These are phyloP conservation scores for Aspergillus sojae DNA, from an alignment of 2,329 filamentous ascomycete species.

Conservation along the genomic window DNA sequence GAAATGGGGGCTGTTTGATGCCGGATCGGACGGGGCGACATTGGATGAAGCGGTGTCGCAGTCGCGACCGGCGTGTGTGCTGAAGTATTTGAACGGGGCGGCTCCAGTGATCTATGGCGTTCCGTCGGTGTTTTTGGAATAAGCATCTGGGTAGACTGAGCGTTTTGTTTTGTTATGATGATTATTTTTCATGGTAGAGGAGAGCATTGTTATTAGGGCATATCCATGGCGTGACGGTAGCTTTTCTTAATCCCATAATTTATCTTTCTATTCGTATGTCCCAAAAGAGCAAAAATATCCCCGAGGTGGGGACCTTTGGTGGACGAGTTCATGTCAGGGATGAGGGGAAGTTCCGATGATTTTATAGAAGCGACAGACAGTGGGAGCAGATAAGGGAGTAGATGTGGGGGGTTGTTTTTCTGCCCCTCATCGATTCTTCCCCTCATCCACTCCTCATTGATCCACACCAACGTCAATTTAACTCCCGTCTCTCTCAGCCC, in stretches of 20 bases:
- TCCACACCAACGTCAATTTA: neutral
- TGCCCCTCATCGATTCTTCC: neutral
- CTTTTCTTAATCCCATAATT: neutral
- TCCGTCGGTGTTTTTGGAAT: constrained; percentile 72
- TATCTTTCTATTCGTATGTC: neutral
- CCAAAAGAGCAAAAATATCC: constrained; percentile 16
- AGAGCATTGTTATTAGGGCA: constrained; percentile 5
- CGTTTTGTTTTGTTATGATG: neutral
- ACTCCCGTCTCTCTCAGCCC: neutral
- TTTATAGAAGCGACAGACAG: neutral
- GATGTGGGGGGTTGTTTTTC: neutral
- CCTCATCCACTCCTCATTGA: neutral
- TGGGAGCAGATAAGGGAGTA: neutral
- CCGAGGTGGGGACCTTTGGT: constrained; percentile 3
- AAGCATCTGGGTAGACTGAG: constrained; percentile 1
- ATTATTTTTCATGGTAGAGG: neutral
- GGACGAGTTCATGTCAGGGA: neutral
- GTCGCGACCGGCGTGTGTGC: constrained; percentile 76
- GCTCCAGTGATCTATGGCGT: constrained; percentile 94
- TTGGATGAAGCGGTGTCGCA: constrained; percentile 80
- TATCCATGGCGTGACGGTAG: neutral
- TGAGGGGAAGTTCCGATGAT: constrained; percentile 10
- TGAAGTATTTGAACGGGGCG: constrained; percentile 90
- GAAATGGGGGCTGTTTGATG: constrained; percentile 77
- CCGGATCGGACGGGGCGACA: constrained; percentile 43